A percentile compares a stretch with the other conserved stretches of the same genome.
Conservation (phyloP, 345 rosid genomes). For the Sonneratia caseolaris region DNA sequence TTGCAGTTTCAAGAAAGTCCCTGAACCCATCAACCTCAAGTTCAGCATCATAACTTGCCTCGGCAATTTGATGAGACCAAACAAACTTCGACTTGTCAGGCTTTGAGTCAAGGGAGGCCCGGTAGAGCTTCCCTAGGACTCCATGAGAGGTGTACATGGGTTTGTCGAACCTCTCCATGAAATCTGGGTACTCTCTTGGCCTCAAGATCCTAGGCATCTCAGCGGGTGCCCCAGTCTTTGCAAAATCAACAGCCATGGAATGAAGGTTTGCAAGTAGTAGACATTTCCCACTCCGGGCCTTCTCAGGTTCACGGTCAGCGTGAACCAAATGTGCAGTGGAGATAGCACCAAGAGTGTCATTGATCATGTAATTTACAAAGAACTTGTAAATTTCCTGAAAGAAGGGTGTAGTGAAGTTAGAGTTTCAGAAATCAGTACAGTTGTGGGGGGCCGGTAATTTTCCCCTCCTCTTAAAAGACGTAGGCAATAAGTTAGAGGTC, state of each 20-base stretch:
- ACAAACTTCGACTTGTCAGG: constrained; percentile 21
- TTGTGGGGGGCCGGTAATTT: background rate
- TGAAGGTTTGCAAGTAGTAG: constrained; percentile 74
- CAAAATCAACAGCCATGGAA: constrained; percentile 93
- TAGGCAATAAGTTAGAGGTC: background rate
- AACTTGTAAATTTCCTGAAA: constrained; percentile 79
- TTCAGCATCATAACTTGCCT: constrained; percentile 42
- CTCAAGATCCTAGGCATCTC: constrained; percentile 75
- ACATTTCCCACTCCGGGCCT: constrained; percentile 64
- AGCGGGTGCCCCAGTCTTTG: constrained; percentile 89
- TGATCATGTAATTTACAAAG: constrained; percentile 84
- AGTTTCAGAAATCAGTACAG: background rate
- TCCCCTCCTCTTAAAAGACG: background rate
- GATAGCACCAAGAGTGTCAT: constrained; percentile 78
- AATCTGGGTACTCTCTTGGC: constrained; percentile 84
- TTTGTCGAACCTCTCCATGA: constrained; percentile 67
- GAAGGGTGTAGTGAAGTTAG: background rate
- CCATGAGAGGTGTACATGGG: constrained; percentile 48
- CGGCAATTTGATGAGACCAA: constrained; percentile 30
- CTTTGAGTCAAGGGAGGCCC: constrained; percentile 31
- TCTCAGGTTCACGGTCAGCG: constrained; percentile 71
- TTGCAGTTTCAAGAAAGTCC: constrained; percentile 39
- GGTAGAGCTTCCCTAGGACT: constrained; percentile 73
- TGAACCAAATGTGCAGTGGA: constrained; percentile 87
- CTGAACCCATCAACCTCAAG: constrained; percentile 64